A percentile compares a stretch with the other conserved stretches of the same genome.
Evolutionary conservation across 2,329 filamentous ascomycete genomes (phyloP).

Genomic region (Tolypocladium tundrense): DNA sequence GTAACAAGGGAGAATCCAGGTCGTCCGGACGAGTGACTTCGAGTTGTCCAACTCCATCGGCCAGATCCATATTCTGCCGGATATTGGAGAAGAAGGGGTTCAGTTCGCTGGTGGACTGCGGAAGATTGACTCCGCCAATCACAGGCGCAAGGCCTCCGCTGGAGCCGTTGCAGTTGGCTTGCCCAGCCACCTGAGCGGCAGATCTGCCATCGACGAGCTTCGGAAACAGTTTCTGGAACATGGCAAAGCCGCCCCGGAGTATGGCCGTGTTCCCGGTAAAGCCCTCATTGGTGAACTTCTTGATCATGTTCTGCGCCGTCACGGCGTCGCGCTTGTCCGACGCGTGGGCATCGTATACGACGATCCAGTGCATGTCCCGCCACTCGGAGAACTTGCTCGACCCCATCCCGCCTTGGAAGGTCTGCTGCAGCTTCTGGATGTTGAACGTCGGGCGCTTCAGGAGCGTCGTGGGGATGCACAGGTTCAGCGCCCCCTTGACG

Average conservation of each 20-base stretch:
- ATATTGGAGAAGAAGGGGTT: slow-evolving; percentile 97
- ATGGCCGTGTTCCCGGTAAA: slow-evolving; percentile 67
- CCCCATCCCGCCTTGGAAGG: slow-evolving; percentile 64
- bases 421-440: slow-evolving; percentile 75
- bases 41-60: slow-evolving; percentile 83
- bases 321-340: slow-evolving; percentile 69
- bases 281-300: slow-evolving; percentile 82
- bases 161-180: slow-evolving; percentile 11
- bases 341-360: slow-evolving; percentile 80
- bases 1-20: slow-evolving; percentile 46
- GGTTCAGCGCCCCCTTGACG: slow-evolving; percentile 72
- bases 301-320: slow-evolving; percentile 76
- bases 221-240: slow-evolving; percentile 60
- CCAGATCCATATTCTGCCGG: slow-evolving; percentile 89
- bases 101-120: slow-evolving; percentile 52
- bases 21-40: slow-evolving; percentile 38
- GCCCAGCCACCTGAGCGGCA: slow-evolving; percentile 15
- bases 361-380: slow-evolving; percentile 62
- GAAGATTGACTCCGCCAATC: slow-evolving; percentile 82
- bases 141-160: slow-evolving; percentile 50
- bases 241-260: slow-evolving; percentile 70
- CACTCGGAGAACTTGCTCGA: slow-evolving; percentile 67
- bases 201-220: slow-evolving; percentile 47
- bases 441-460: slow-evolving; percentile 87
- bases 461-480: slow-evolving; percentile 91